Conservation (phyloP, 2,329 filamentous ascomycete species). For the Colletotrichum chlorophyti region DNA sequence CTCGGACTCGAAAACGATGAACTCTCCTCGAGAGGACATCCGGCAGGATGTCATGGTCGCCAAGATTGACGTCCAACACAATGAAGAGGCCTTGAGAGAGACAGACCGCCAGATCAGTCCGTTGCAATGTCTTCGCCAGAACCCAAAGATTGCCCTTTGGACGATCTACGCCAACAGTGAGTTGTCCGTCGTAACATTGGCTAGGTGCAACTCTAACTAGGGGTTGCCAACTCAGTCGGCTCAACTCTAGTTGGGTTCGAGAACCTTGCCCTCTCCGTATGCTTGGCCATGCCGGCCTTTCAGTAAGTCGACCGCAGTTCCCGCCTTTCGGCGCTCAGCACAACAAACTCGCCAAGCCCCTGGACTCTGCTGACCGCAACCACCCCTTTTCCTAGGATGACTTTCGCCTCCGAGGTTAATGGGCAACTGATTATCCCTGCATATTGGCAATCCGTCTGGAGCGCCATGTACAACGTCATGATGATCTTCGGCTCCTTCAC, state of each 20-base stretch:
- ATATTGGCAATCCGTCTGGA: constrained; percentile 34
- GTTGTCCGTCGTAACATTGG: not conserved
- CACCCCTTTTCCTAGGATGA: constrained; percentile 17
- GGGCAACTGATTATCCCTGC: constrained; percentile 32
- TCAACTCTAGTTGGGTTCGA: constrained; percentile 30
- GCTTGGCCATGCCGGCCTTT: constrained; percentile 32
- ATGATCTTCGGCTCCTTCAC: constrained; percentile 30
- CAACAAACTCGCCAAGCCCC: accelerated
- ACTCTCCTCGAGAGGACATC: constrained; percentile 4
- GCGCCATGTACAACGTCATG: constrained; percentile 31
- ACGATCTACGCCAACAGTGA: constrained; percentile 28
- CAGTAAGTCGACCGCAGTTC: constrained; percentile 18
- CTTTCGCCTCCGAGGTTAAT: constrained; percentile 30
- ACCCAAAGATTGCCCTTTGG: constrained; percentile 22
- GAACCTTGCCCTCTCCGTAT: constrained; percentile 30
- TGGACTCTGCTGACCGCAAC: not conserved
- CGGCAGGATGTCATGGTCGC: constrained; percentile 2
- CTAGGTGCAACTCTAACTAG: not conserved
- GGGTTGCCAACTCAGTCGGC: constrained; percentile 12
- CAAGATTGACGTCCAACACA: constrained; percentile 14
- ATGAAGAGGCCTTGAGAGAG: constrained; percentile 20
- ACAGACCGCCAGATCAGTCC: constrained; percentile 18
- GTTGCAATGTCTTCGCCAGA: constrained; percentile 18
- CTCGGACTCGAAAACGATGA: not conserved
- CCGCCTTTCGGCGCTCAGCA: not conserved